Conservation (phyloP, 2,329 filamentous ascomycete species). For the Aspergillus novoparasiticus region DNA sequence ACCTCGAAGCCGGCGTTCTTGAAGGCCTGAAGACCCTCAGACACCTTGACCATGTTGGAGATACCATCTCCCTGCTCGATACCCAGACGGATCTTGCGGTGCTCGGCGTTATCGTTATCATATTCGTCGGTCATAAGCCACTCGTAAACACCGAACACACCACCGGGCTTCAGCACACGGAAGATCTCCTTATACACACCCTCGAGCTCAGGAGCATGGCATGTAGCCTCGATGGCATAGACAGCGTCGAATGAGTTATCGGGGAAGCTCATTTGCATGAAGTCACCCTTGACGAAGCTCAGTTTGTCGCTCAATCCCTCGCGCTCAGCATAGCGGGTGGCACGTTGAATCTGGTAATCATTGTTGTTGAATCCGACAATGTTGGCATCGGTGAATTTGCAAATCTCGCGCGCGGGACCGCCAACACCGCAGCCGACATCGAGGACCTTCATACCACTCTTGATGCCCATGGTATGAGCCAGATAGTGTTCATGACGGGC, state of each 20-base stretch:
- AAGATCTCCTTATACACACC: conserved; percentile 94
- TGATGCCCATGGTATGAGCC: conserved; percentile 82
- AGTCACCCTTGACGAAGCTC: conserved; percentile 90
- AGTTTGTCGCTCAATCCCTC: conserved; percentile 80
- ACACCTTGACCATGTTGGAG: conserved; percentile 91
- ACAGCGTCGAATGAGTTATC: conserved; percentile 92
- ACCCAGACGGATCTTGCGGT: conserved; percentile 86
- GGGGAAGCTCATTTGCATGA: conserved; percentile 98
- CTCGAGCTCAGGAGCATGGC: conserved; percentile 86
- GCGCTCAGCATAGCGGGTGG: conserved; percentile 79
- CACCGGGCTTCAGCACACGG: conserved; percentile 93
- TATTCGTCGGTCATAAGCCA: conserved; percentile 98
- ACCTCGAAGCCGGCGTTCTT: conserved; percentile 85
- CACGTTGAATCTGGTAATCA: conserved; percentile 96
- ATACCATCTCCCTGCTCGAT: conserved; percentile 97
- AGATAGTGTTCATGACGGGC: conserved; percentile 98
- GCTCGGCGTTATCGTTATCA: conserved; percentile 82
- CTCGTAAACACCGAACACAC: conserved; percentile 95
- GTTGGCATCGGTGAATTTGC: conserved; percentile 89
- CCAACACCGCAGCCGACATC: conserved; percentile 98
- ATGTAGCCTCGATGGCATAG: conserved; percentile 96
- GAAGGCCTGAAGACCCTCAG: conserved; percentile 80
- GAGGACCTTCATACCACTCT: conserved; percentile 83
- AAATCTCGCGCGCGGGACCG: conserved; percentile 91
- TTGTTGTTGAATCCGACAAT: conserved; percentile 97